phyloP scores from a whole-genome alignment of 2,329 filamentous ascomycete species.

The Fusarium burgessii region DNA sequence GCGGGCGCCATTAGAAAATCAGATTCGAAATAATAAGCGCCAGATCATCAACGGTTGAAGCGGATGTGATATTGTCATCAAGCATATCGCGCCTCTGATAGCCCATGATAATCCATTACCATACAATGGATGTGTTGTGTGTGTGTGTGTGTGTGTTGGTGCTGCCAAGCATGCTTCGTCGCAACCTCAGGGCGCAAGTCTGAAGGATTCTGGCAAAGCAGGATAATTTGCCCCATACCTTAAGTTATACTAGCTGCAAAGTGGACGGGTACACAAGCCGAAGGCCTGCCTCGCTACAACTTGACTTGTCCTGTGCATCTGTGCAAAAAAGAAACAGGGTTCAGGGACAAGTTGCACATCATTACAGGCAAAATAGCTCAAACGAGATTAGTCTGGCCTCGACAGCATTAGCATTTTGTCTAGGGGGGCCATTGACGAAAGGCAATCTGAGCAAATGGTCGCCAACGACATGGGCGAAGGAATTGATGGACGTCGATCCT shows the following conservation, averaged over 20 bases:
- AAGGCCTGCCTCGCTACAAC: conserved; percentile 12
- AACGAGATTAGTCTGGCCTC: not conserved
- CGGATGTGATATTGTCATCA: conserved; percentile 21
- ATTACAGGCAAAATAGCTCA: conserved; percentile 28
- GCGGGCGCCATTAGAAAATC: conserved; percentile 14
- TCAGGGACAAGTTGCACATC: conserved; percentile 17
- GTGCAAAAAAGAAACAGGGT: conserved; percentile 15
- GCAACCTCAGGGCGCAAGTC: conserved; percentile 24
- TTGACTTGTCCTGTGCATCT: conserved; percentile 4
- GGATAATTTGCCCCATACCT: conserved; percentile 32
- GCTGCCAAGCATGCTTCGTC: not conserved
- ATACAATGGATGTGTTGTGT: not conserved
- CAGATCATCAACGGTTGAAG: not conserved
- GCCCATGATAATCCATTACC: not conserved
- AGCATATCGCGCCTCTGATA: conserved; percentile 8
- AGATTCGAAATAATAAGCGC: conserved; percentile 14
- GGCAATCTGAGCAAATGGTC: conserved; percentile 1
- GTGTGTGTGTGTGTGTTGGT: not conserved
- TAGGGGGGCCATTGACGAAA: not conserved
- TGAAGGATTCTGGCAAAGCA: conserved; percentile 31
- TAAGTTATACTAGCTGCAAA: not conserved
- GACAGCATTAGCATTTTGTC: not conserved
- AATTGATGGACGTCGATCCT: conserved; percentile 19
- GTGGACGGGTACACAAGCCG: conserved; percentile 29
- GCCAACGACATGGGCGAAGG: conserved; percentile 6